Base-by-base conservation (phyloP, 495 filamentous ascomycete genomes). In the Neurospora sp. region DNA sequence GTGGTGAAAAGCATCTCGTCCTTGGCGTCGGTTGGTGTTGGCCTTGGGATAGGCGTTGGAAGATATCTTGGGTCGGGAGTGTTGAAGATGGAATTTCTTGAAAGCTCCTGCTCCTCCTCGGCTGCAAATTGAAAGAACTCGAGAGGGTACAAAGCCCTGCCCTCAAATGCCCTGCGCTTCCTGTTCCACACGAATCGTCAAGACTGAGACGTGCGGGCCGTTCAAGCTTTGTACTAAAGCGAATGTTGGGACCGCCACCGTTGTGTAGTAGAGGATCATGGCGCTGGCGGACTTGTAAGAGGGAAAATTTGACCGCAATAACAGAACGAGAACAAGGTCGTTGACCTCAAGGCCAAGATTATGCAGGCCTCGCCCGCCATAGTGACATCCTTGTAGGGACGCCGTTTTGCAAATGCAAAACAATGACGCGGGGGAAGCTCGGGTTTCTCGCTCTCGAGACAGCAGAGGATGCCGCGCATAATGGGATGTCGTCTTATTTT, bases 141-240 rank as follows among this genome's bases (percentile, higher is more conserved):
- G 31, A 35, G 31, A 35, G 31, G 31, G 31, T 35, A 4, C 31
- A 35, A 35, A 0, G 31, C 45, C 81, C 79, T 2, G 81, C 76
- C 53, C 27, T 18, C 14, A 65, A 37, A 35, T 8, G 27, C 27
- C 53, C 53, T 8, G 22, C 53, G 53, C 37, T 79, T 78, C 5
- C 78, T 75, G 72, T 79, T 78, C 53, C 76, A 74, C 68, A 79
- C 71, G 74, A 75, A 16, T 82, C 82, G 41, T 80, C 82, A 27
- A 82, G 78, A 73, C 79, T 82, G 40, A 73, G 75, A 14, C 80
- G 79, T 37, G 74, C 48, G 14, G 76, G 80, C 18, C 72, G 76
- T 31, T 84, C 83, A 31, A 82, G 41, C 10, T 84, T 83, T 12
- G 77, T 73, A 48, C 81, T 85, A 72, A 85, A 78, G 41, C 85